These are phyloP conservation scores for Panicum hallii DNA, from an alignment of 202 grass and related monocot species.

Conservation along the genomic window DNA sequence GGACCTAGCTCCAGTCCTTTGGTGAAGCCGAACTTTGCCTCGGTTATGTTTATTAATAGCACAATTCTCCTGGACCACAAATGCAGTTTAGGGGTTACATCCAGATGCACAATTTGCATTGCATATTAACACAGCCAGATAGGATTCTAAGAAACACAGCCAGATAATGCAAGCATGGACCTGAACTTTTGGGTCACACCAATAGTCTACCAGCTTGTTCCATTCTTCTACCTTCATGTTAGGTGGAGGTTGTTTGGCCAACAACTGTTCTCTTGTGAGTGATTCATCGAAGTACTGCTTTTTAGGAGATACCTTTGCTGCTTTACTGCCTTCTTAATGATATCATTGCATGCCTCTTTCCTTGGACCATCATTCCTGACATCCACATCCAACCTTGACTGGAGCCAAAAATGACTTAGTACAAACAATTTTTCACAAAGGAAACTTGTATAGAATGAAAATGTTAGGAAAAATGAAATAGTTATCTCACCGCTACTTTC, in stretches of 20 bases:
- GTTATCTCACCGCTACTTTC: neutral
- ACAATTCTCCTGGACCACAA: neutral
- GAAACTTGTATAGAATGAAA: neutral
- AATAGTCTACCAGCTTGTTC: neutral
- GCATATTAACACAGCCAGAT: neutral
- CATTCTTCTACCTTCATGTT: neutral
- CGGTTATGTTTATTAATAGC: neutral
- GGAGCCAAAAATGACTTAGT: neutral
- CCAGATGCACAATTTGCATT: neutral
- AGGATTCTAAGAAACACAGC: neutral
- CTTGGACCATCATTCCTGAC: neutral
- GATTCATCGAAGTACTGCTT: neutral
- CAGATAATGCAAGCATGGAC: neutral
- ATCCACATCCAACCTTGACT: constrained; percentile 12
- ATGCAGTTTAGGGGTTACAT: neutral
- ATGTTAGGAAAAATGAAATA: neutral
- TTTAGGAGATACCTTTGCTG: neutral
- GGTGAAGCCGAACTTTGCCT: neutral
- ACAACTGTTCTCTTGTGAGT: neutral
- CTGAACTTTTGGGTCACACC: neutral
- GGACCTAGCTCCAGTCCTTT: neutral
- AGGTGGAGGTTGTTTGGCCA: neutral
- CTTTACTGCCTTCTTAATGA: neutral
- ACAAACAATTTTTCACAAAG: neutral
- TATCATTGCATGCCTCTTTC: neutral